Base-by-base conservation (phyloP, 306 rosid genomes). In the Comarum palustre region DNA sequence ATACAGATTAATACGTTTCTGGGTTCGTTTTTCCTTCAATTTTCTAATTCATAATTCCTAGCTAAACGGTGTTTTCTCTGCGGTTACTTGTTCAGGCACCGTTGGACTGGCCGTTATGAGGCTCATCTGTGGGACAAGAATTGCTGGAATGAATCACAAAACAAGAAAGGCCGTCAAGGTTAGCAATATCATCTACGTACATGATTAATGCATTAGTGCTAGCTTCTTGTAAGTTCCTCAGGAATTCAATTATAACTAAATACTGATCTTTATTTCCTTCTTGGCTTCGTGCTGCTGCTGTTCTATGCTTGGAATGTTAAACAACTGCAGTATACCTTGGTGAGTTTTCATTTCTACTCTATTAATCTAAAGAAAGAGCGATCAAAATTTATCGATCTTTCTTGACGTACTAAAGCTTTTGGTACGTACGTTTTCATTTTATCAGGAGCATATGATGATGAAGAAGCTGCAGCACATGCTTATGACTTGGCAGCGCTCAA, bases 101-200 rank as follows among this genome's bases (percentile, higher is more conserved):
- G 93, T 17, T 91, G 96, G 97, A 91, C 97, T 4, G 96, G 97
- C 17, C 83, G 97, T 34, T 91, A 86, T 19, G 97, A 91, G 57
- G 97, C 97, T 84, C 97, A 91, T 79, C 81, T 89, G 83, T 91
- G 97, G 97, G 97, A 91, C 61, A 91, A 86, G 83, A 87, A 86
- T 83, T 86, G 92, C 75, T 89, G 96, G 96, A 91, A 91, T 81
- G 87, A 89, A 75, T 86, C 93, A 14, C 92, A 91, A 68, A 91
- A 74, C 83, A 91, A 91, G 75, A 91, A 91, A 83, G 97, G 96
- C 64, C 87, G 93, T 82, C 96, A 91, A 86, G 96, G 97, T 88
- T 71, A 8, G 24, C 39, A 22, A 25, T 58, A 32, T 20, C 11
- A 24, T 59, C 47, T n/a, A n/a, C n/a, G n/a, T 13, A 6, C 9